Conservation (phyloP, 225 moss, liverwort and hornwort genomes). For the Physcomitrellopsis africana region DNA sequence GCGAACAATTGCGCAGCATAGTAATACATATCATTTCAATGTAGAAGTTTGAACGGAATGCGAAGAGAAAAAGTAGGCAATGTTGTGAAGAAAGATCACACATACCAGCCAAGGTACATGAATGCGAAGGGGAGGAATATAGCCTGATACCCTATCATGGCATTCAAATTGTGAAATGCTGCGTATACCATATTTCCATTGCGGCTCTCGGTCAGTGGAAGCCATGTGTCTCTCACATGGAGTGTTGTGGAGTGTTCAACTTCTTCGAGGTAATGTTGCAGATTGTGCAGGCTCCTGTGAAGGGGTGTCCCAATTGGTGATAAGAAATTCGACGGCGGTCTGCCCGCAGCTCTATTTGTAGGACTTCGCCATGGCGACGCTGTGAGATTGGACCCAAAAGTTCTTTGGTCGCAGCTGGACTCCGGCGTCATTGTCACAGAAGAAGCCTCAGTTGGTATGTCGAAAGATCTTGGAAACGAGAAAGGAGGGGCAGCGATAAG, state of each 20-base stretch:
- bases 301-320: conserved; percentile 46
- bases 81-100: background rate
- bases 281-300: conserved; percentile 48
- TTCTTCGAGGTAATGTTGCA: conserved; percentile 59
- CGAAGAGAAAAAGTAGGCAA: conserved; percentile 4
- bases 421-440: conserved; percentile 19
- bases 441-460: background rate
- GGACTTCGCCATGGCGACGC: conserved; percentile 50
- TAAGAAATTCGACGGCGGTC: conserved; percentile 34
- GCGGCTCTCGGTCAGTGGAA: conserved; percentile 56
- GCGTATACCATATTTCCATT: conserved; percentile 69
- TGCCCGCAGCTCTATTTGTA: conserved; percentile 12
- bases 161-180: conserved; percentile 76
- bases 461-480: background rate
- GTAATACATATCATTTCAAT: background rate
- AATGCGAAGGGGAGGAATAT: conserved; percentile 77
- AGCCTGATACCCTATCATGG: conserved; percentile 77
- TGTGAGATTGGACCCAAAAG: conserved; percentile 30
- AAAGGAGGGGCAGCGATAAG: conserved; percentile 33
- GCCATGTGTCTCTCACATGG: conserved; percentile 49
- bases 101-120: conserved; percentile 84
- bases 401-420: conserved; percentile 15
- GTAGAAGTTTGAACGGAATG: background rate
- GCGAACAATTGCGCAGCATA: background rate
- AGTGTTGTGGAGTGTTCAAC: conserved; percentile 46